Evolutionary conservation across 2,329 filamentous ascomycete species (phyloP), one percentile per base, ranked within the genome.

Genomic region (Elsinoe arachidis): DNA sequence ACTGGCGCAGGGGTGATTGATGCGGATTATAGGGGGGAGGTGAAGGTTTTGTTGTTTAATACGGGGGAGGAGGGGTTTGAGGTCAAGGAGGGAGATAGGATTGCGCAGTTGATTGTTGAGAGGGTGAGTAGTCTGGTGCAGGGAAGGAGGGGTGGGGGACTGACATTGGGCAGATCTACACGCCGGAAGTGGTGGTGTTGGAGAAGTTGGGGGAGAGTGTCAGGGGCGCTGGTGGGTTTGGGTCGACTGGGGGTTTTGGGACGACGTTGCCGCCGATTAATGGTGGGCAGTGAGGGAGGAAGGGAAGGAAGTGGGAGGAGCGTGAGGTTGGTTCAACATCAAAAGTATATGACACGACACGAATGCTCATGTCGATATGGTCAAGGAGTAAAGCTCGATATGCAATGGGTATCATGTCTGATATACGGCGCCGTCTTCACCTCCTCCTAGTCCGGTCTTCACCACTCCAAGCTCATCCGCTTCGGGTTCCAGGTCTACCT

Each of bases 1-100:
- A 93, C 88, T 0, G 90, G 95, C 61, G 93, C 93, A 0, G 93
- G 93, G 56, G 93, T 99, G 62, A 97, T 99, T 66, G 93, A 99
- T 72, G 91, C 92, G 34, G 93, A 99, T 74, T 99, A 99, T 77
- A 83, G 93, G 35, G 93, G 93, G 17, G 88, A 88, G 64, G 86
- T 99, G 67, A 96, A 95, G 78, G 87, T 99, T 23, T 80, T 99
- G 63, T 82, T 99, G 55, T 97, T 97, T 73, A 99, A 99, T 76
- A 86, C 95, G 72, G 81, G 80, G 54, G 90, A 96, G 53, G 74
- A 75, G 39, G 90, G 96, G 70, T 97, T 95, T 69, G 78, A 75
- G 44, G 78, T 99, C 63, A 86, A 86, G 67, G 84, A 87, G 68
- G 92, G 92, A 52, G 93, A 99, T 73, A 86, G 93, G 55, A 78